Base-by-base conservation (phyloP, 2,329 filamentous ascomycete genomes). In the Fusarium praegraminearum region DNA sequence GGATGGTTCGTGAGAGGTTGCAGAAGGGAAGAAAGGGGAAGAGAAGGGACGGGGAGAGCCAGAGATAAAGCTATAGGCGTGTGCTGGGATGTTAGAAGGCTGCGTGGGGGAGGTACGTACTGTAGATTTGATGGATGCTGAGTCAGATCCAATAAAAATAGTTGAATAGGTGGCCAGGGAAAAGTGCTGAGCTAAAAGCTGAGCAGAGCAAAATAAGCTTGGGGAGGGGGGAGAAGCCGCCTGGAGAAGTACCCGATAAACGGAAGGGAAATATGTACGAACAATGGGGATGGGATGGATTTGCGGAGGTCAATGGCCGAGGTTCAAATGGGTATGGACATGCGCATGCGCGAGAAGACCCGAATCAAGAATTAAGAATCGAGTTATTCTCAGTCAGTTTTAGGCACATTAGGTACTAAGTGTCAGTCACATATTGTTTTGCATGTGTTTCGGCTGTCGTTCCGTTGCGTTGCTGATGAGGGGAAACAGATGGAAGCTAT, bases 51-150 rank as follows among this genome's bases (percentile, higher is more conserved):
- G 62, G 53, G 40, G 56, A 43, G 59, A 52, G 56, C 28, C 28
- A 58, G 65, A 35, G 61, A 55, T 50, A 50, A 54, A 72, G 71
- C 72, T 73, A 70, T 67, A 70, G 67, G 72, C 66, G 71, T 71
- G 66, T 30, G 56, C 49, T 69, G 61, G 55, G 28, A 30, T 30
- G 28, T 22, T 22, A 22, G 62, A 57, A 57, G 53, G 46, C 20
- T 68, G 52, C 53, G 66, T 69, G 66, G 60, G 65, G 65, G 65
- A 13, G 44, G 59, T 65, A 65, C 59, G 62, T 65, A 65, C 62
- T 50, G 30, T 44, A 47, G 35, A 43, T 57, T 49, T 26, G 47
- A 36, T 36, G 47, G 22, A 57, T 62, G 68, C 68, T 71, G 68
- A 71, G 59, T 71, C 53, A 71, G 68, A 70, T 41, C 47, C 58